These are phyloP conservation scores for Benincasa hispida DNA, from an alignment of 306 rosid species.

Conservation along the genomic window DNA sequence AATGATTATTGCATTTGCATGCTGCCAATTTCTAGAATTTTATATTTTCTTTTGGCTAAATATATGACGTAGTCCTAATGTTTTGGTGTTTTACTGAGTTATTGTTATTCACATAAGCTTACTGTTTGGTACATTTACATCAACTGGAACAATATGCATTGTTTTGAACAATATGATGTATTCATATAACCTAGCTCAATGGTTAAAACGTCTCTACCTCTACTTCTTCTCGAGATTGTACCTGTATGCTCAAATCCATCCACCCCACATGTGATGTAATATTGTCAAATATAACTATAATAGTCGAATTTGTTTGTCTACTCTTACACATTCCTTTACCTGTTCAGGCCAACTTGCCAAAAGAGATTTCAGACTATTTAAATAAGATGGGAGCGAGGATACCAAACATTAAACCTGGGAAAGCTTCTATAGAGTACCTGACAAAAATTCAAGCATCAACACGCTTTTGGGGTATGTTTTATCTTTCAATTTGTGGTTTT, in stretches of 20 bases:
- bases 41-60: neutral
- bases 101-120: neutral
- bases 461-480: conserved; percentile 83
- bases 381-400: conserved; percentile 99
- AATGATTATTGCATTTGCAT: neutral
- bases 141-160: neutral
- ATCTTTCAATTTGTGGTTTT: conserved; percentile 9
- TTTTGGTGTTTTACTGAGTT: neutral
- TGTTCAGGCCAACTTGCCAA: conserved; percentile 90
- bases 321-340: conserved; percentile 1
- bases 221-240: neutral
- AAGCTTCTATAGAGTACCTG: conserved; percentile 90
- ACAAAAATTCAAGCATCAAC: conserved; percentile 95
- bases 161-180: neutral
- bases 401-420: conserved; percentile 89
- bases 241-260: neutral
- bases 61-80: neutral
- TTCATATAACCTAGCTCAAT: neutral
- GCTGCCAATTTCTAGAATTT: conserved; percentile 1
- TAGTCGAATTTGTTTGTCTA: neutral
- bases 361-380: conserved; percentile 95
- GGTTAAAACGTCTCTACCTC: neutral
- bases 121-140: neutral
- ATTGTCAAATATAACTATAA: neutral
- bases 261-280: neutral